Base-by-base conservation (phyloP, 352 stramenopile genomes). In the Phytophthora ramorum region DNA sequence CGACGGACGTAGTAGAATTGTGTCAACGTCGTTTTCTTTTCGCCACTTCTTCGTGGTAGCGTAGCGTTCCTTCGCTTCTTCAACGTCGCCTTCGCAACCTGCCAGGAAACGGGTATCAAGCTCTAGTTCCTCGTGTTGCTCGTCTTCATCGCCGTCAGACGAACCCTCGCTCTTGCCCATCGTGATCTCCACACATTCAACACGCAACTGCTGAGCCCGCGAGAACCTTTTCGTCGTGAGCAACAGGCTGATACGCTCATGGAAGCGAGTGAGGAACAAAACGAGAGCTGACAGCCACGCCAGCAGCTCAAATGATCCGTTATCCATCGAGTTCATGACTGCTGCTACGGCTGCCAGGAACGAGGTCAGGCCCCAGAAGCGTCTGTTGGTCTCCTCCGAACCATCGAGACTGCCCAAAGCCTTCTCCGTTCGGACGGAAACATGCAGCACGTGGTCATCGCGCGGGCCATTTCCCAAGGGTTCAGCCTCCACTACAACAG, bases 21-120 rank as follows among this genome's bases (percentile, higher is more conserved):
- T 84, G 60, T 91, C 83, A 16, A 93, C 80, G 22, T 87, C 75
- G 26, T 91, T 76, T 49, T 87, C 78, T 49, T 88, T 85, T 17
- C 85, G 82, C 85, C 85, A 93, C 22, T 79, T 73, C 55, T 87
- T 67, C 13, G 79, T 93, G 28, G 79, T 65, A 34, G 66, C 70
- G 43, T 87, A 91, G 7, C 83, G 81, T 8, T 79, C 72, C 63
- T 90, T 90, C 7, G 83, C 83, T 44, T 91, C 79, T 7, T 89
- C 79, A 1, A 91, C 76, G 38, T 91, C 79, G 10, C 85, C 85
- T 63, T 88, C 85, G 57, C 79, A 88, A 35, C 81, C 85, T 47
- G 87, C 83, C 4, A 93, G 24, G 51, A 93, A 91, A 12, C 85
- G 82, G 7, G 54, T 71, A 50, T 89, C 77, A 5, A 88, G 49